Percentiles rank a stretch among this genome's conserved stretches.
phyloP scores from a whole-genome alignment of 2,329 filamentous ascomycete genomes.

The Lizonia empirigonia region DNA sequence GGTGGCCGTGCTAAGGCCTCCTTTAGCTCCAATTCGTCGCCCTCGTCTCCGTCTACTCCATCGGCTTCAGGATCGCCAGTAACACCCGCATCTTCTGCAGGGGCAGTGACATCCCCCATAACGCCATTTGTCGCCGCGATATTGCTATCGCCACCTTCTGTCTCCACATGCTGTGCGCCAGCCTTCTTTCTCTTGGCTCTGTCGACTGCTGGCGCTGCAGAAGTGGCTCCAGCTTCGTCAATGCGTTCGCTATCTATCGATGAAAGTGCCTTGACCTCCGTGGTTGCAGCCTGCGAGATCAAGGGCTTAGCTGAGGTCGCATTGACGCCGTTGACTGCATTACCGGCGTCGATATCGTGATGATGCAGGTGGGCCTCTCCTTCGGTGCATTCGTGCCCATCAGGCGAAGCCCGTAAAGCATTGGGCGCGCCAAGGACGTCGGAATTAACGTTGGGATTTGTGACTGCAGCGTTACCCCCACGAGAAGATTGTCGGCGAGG shows the following conservation, averaged over 20 bases:
- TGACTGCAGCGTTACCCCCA: constrained; percentile 26
- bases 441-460: constrained; percentile 45
- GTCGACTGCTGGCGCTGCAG: constrained; percentile 20
- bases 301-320: constrained; percentile 21
- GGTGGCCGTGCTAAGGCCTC: constrained; percentile 68
- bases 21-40: constrained; percentile 63
- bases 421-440: constrained; percentile 52
- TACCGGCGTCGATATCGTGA: constrained; percentile 15
- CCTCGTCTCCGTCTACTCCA: constrained; percentile 28
- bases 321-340: constrained; percentile 20
- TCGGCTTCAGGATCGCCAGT: constrained; percentile 59
- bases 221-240: constrained; percentile 12
- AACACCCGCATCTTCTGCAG: constrained; percentile 24
- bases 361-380: constrained; percentile 17
- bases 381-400: constrained; percentile 39
- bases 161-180: constrained; percentile 34
- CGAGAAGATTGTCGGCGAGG: constrained; percentile 37
- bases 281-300: constrained; percentile 17
- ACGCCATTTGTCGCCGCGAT: constrained; percentile 19
- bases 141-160: constrained; percentile 27
- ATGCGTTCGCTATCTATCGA: constrained; percentile 21
- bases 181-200: constrained; percentile 36
- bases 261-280: constrained; percentile 20
- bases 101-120: constrained; percentile 23
- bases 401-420: constrained; percentile 53